A percentile compares a stretch with the other conserved stretches of the same genome.
phyloP scores from a whole-genome alignment of 2,329 filamentous ascomycete species.

The Trichoderma koningiopsis region DNA sequence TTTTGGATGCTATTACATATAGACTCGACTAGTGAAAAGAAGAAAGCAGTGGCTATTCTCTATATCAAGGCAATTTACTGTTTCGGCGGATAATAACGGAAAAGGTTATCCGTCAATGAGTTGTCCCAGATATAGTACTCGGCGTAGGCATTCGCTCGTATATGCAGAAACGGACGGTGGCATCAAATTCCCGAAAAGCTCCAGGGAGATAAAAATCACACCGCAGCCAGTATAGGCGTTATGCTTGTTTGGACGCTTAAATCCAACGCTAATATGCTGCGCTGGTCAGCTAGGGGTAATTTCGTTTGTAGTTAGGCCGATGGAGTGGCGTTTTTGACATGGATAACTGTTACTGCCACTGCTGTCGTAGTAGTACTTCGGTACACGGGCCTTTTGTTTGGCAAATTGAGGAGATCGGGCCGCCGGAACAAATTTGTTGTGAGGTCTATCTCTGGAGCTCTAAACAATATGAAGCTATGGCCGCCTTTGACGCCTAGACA shows the following conservation, averaged over 20 bases:
- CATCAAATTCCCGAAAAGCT: neutral
- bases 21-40: neutral
- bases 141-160: neutral
- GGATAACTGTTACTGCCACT: neutral
- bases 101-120: neutral
- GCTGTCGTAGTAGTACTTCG: neutral
- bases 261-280: neutral
- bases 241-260: constrained; percentile 23
- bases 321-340: neutral
- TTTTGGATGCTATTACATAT: neutral
- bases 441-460: too few relatives aligned
- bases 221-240: neutral
- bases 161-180: neutral
- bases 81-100: neutral
- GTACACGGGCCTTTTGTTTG: neutral
- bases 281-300: neutral
- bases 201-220: neutral
- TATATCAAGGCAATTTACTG: neutral
- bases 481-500: neutral
- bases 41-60: neutral
- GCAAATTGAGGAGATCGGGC: neutral
- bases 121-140: neutral
- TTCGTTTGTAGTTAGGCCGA: neutral
- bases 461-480: neutral
- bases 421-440: too few relatives aligned